A percentile compares a stretch with the other conserved stretches of the same genome.
Conservation (phyloP, 2,329 filamentous ascomycete genomes). For the Penicillium sp. region DNA sequence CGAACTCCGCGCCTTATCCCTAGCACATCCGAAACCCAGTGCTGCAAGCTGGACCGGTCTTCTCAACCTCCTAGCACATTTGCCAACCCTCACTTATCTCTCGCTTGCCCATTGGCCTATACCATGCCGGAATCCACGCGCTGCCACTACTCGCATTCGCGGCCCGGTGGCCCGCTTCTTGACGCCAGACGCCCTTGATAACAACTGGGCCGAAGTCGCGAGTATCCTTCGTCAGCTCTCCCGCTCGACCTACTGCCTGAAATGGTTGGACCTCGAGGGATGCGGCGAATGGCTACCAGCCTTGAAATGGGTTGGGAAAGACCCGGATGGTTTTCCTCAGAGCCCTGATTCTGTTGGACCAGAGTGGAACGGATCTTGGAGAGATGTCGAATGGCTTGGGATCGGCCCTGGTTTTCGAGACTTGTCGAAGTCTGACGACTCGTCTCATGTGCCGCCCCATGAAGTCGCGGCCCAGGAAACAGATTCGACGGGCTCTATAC, state of each 20-base stretch:
- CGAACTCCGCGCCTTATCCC: constrained; percentile 56
- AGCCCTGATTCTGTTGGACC: constrained; percentile 29
- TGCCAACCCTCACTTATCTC: constrained; percentile 59
- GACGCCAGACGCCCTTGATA: constrained; percentile 49
- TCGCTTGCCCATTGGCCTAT: constrained; percentile 62
- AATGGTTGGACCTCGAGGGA: constrained; percentile 62
- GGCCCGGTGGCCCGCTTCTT: constrained; percentile 40
- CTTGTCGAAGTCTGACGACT: constrained; percentile 8
- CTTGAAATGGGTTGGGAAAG: constrained; percentile 44
- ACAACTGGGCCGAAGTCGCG: constrained; percentile 56
- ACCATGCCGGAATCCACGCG: constrained; percentile 56
- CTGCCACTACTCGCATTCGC: constrained; percentile 45
- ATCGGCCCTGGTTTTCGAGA: constrained; percentile 42
- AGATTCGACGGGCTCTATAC: not conserved
- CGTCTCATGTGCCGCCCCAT: not conserved
- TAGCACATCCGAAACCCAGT: constrained; percentile 49
- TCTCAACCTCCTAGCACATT: constrained; percentile 50
- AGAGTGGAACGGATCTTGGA: constrained; percentile 48
- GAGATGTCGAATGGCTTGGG: constrained; percentile 43
- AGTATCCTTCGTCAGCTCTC: constrained; percentile 57
- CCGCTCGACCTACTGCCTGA: constrained; percentile 55
- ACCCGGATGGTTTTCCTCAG: constrained; percentile 27
- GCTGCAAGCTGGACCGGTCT: constrained; percentile 56
- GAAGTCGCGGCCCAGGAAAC: not conserved
- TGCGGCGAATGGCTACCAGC: constrained; percentile 56